Conservation (phyloP, 2,329 filamentous ascomycete species). For the Scytalidium lignicola region DNA sequence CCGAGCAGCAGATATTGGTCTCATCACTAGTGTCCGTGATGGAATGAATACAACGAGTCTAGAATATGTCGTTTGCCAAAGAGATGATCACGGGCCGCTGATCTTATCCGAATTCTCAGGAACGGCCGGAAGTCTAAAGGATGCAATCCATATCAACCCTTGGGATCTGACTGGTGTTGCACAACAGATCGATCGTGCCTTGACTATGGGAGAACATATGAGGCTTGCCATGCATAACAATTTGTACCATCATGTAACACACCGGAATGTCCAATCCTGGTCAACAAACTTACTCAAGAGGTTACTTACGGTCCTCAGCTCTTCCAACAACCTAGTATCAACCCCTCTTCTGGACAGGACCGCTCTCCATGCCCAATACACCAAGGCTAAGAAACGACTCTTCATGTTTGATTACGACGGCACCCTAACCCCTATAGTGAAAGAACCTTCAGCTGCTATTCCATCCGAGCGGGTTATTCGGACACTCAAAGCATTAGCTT, state of each 20-base stretch:
- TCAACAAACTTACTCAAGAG: conserved; percentile 73
- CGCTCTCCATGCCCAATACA: conserved; percentile 68
- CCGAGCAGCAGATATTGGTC: conserved; percentile 79
- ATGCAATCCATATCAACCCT: conserved; percentile 93
- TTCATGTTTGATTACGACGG: conserved; percentile 99
- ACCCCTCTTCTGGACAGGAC: conserved; percentile 79
- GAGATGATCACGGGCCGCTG: conserved; percentile 77
- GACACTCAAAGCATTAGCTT: conserved; percentile 72
- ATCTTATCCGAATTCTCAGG: conserved; percentile 97
- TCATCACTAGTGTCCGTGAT: conserved; percentile 93
- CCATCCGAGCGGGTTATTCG: conserved; percentile 79
- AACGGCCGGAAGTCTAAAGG: conserved; percentile 77
- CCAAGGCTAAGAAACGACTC: conserved; percentile 68
- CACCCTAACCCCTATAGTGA: conserved; percentile 91
- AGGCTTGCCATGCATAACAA: conserved; percentile 65
- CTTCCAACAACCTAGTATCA: conserved; percentile 66
- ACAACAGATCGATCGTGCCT: conserved; percentile 72
- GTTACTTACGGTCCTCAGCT: conserved; percentile 73
- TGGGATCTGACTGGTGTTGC: conserved; percentile 88
- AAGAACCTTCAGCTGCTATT: conserved; percentile 82
- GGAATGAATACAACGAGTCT: conserved; percentile 97
- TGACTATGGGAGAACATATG: conserved; percentile 66
- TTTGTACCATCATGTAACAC: conserved; percentile 79
- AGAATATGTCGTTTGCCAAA: conserved; percentile 91
- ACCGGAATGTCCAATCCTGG: conserved; percentile 83